These are phyloP conservation scores for Jatropha podagrica DNA, from an alignment of 441 rosid genomes.

Conservation along the genomic window DNA sequence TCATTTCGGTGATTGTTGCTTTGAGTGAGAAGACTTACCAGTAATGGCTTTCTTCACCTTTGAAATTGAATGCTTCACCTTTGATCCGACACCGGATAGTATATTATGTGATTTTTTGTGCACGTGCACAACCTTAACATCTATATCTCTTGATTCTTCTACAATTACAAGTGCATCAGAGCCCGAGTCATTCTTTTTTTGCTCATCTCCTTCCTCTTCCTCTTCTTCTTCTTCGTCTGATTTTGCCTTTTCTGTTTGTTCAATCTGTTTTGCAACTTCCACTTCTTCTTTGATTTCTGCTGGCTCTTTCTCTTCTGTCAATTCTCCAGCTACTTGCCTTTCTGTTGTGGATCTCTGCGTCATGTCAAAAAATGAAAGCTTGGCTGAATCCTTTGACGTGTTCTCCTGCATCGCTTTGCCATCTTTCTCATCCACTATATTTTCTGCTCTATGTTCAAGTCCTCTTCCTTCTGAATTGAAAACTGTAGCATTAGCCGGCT, in stretches of 20 bases:
- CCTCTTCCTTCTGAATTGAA: slow-evolving; percentile 29
- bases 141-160: slow-evolving; percentile 60
- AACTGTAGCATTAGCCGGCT: slow-evolving; percentile 28
- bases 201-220: slow-evolving; percentile 46
- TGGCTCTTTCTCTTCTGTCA: slow-evolving; percentile 29
- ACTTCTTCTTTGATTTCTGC: slow-evolving; percentile 25
- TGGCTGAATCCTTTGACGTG: slow-evolving; percentile 31
- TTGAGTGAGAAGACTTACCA: slow-evolving; percentile 78
- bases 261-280: slow-evolving; percentile 24
- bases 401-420: slow-evolving; percentile 22
- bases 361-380: slow-evolving; percentile 36
- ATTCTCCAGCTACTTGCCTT: slow-evolving; percentile 21
- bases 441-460: slow-evolving; percentile 25
- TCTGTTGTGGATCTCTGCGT: slow-evolving; percentile 36
- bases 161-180: slow-evolving; percentile 63
- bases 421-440: slow-evolving; percentile 7
- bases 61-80: slow-evolving; percentile 87
- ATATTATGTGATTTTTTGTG: slow-evolving; percentile 72
- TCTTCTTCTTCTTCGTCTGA: slow-evolving; percentile 48
- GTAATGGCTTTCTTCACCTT: slow-evolving; percentile 91
- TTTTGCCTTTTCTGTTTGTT: slow-evolving; percentile 42
- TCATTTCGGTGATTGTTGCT: slow-evolving; percentile 53
- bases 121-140: slow-evolving; percentile 42
- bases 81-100: slow-evolving; percentile 85
- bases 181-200: slow-evolving; percentile 49